phyloP scores from a whole-genome alignment of 208 protist genomes.

The Herpetomonas samuelpessoai region DNA sequence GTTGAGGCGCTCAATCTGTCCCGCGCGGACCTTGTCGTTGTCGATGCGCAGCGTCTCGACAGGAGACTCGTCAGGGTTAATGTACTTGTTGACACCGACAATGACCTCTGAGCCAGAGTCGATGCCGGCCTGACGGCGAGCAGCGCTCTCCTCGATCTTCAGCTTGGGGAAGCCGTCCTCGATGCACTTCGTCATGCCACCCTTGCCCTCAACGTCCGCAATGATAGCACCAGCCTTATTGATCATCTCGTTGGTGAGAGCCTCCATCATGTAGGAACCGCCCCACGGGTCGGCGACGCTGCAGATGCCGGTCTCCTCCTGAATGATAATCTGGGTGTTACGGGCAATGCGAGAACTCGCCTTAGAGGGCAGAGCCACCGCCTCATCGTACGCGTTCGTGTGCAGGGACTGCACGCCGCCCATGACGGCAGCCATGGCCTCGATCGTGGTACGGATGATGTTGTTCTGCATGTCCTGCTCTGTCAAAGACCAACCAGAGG shows the following conservation, averaged over 20 bases:
- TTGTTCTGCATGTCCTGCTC: conserved; percentile 97
- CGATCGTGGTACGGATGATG: conserved; percentile 96
- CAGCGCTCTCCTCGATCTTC: conserved; percentile 94
- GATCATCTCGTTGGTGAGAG: conserved; percentile 90
- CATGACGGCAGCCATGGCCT: conserved; percentile 96
- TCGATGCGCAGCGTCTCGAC: conserved; percentile 90
- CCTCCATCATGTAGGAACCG: conserved; percentile 95
- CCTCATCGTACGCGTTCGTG: conserved; percentile 96
- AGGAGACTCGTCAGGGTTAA: conserved; percentile 49
- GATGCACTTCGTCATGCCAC: conserved; percentile 85
- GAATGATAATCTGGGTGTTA: conserved; percentile 97
- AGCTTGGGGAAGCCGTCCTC: conserved; percentile 94
- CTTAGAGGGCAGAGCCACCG: conserved; percentile 92
- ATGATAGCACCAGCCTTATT: conserved; percentile 79
- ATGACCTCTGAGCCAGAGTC: conserved; percentile 90
- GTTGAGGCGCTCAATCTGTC: conserved; percentile 70
- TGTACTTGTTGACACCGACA: conserved; percentile 96
- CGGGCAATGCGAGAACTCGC: conserved; percentile 91
- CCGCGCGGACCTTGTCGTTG: conserved; percentile 76
- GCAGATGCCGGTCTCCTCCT: conserved; percentile 91
- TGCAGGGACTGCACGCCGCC: conserved; percentile 93
- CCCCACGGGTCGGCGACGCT: conserved; percentile 83
- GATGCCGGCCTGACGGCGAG: conserved; percentile 89
- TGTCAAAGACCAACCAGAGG: conserved; percentile 95
- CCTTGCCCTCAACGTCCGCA: conserved; percentile 86